Percentiles rank a stretch among this genome's conserved stretches.
Conservation (phyloP, 2,329 filamentous ascomycete genomes). For the Fusarium sp. region DNA sequence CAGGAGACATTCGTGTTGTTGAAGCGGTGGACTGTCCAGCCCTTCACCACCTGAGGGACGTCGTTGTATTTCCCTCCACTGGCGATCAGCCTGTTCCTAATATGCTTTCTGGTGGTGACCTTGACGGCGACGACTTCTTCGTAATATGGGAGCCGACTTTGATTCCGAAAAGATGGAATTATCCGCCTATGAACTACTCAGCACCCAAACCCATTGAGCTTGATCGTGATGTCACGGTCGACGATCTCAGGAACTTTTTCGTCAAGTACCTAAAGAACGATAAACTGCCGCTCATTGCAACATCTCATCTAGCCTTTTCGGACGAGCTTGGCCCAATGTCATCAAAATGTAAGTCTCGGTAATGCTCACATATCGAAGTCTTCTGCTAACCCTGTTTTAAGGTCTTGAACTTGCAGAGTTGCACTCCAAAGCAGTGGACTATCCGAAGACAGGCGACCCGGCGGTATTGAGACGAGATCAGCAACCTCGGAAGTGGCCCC, state of each 20-base stretch:
- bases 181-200: slow-evolving; percentile 80
- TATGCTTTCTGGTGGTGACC: slow-evolving; percentile 95
- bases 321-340: slow-evolving; percentile 77
- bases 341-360: slow-evolving; percentile 66
- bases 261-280: slow-evolving; percentile 94
- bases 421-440: slow-evolving; percentile 94
- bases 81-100: slow-evolving; percentile 87
- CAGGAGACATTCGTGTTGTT: slow-evolving; percentile 90
- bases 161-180: slow-evolving; percentile 76
- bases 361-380: background rate
- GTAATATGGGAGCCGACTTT: slow-evolving; percentile 88
- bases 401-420: slow-evolving; percentile 77
- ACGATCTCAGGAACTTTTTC: slow-evolving; percentile 86
- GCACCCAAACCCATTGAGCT: slow-evolving; percentile 66
- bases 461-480: slow-evolving; percentile 73
- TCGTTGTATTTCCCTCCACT: slow-evolving; percentile 85
- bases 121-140: slow-evolving; percentile 96
- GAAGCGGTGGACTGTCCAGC: slow-evolving; percentile 78
- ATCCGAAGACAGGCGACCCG: slow-evolving; percentile 86
- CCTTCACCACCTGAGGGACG: slow-evolving; percentile 82
- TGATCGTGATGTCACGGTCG: slow-evolving; percentile 71
- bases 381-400: slow-evolving; percentile 41
- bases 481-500: slow-evolving; percentile 75
- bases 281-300: slow-evolving; percentile 80
- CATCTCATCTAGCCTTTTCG: slow-evolving; percentile 81